Base-by-base conservation (phyloP, 2,329 filamentous ascomycete genomes). In the Phyllosticta capitalensis region DNA sequence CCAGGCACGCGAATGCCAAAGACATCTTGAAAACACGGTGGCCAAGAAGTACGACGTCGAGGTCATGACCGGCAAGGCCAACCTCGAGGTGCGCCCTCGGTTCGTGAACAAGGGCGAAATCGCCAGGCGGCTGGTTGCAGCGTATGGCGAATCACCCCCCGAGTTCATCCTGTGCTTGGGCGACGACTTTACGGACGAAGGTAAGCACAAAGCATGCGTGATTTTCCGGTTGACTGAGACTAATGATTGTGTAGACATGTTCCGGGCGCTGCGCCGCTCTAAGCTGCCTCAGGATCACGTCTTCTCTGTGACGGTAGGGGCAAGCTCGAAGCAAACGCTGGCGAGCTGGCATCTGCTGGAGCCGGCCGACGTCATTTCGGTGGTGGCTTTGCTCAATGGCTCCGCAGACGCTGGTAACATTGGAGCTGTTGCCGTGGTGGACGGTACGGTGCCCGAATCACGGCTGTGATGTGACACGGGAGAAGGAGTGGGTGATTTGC, bases 31-130 rank as follows among this genome's bases (percentile, higher is more conserved):
- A 70, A 78, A 81, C 4, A 89, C 85, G 0, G 87, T 96, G 0
- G 85, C 78, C 56, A 87, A 85, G 69, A 84, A 84, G 64, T 96
- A 87, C 83, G 91, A 96, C 54, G 89, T 97, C 3, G 92, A 97
- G 68, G 91, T 99, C 61, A 97, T 97, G 91, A 83, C 86, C 0
- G 94, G 94, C 67, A 99, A 97, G 77, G 92, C 92, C 63, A 97
- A 97, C 71, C 80, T 99, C 24, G 94, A 99, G 74, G 92, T 97
- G 30, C 87, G 94, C n/a, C 92, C 92, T 26, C 92, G 87, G 0
- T 96, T 95, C 68, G 91, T 99, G 76, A 97, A 97, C 81, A 99
- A 99, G 79, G 94, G 94, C 28, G 91, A 95, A 74, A 97, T 97
- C 64, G 89, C 87, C 17, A 92, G 90, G 76, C 85, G 87, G 5